These are phyloP conservation scores for Ormosia semicastrata DNA, from an alignment of 306 rosid genomes.

Conservation along the genomic window DNA sequence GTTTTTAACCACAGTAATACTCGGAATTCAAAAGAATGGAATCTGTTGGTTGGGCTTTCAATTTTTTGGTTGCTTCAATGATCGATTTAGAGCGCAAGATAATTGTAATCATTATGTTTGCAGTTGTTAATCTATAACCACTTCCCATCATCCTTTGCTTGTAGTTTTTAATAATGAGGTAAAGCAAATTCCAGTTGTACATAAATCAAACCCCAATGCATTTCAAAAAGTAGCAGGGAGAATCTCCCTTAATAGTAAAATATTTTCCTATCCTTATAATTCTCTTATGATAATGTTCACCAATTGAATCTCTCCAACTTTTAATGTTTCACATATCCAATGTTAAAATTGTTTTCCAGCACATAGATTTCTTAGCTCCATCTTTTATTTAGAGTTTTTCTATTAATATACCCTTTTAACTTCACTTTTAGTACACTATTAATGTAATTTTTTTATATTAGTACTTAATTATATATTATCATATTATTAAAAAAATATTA, in stretches of 20 bases:
- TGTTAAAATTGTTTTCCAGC: background rate
- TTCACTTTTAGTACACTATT: too few species aligned
- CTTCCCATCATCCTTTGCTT: background rate
- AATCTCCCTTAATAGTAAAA: background rate
- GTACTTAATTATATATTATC: too few species aligned
- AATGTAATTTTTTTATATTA: too few species aligned
- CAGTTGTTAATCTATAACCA: background rate
- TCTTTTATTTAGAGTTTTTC: background rate
- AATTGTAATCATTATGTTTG: conserved; percentile 30
- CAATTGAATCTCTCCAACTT: background rate
- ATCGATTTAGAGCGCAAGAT: conserved; percentile 4
- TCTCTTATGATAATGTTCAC: background rate
- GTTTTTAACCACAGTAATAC: background rate
- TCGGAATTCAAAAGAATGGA: background rate
- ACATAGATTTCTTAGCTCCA: background rate
- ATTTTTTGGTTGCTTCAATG: conserved; percentile 12
- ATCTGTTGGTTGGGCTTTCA: conserved; percentile 33
- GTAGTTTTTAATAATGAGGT: background rate
- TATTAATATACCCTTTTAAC: background rate
- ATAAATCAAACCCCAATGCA: background rate
- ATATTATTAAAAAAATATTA: too few species aligned
- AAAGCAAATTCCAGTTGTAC: background rate
- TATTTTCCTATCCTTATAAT: background rate
- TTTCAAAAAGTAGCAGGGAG: background rate
- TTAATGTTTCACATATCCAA: background rate